Evolutionary conservation across 805 yeast genomes (phyloP), one percentile per base, ranked within the genome.

Genomic region (Candida coquimbonensis): DNA sequence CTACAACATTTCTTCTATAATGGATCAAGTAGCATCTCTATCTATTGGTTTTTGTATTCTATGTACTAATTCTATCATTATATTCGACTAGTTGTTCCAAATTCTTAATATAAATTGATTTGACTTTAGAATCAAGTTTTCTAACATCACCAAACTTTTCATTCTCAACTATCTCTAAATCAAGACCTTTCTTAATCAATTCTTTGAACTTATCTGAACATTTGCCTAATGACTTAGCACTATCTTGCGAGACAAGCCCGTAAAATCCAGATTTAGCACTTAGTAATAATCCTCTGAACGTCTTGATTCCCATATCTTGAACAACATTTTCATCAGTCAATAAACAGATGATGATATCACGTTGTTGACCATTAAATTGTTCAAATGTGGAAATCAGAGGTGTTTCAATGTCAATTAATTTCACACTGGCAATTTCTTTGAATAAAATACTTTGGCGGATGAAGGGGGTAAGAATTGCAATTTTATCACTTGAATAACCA

Each of bases 381-480:
- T 32, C 12, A 7, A 38, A 25, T 16, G 34, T 33, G 8, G 42
- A 27, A 4, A 38, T 27, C 0, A 17, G 25, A 7, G 37, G 38
- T 11, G 7, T 39, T 24, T 7, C 4, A 9, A 3, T 35, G 24
- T 19, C 9, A 17, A 19, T 13, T 11, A 17, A 9, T 9, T 17
- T 35, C 6, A 32, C n/a, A 26, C 13, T 17, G 14, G 32, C 14
- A 34, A 49, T 34, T 12, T 47, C 43, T 14, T 26, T 16, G 8
- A 43, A 12, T 53, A 55, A 9, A 40, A 40, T 19, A 44, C 34
- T 8, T 31, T 40, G 21, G 53, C 53, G 17, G 19, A 60, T 59
- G 32, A 65, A 68, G 5, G 66, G 58, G 1, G 77, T 67, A 25
- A 71, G 50, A 9, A 81, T 67, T 17, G 66, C 61, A 17, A 80